Percentiles rank a stretch among this genome's conserved stretches.
These are phyloP conservation scores for Pichia ethanolica DNA, from an alignment of 805 yeast genomes.

Conservation along the genomic window DNA sequence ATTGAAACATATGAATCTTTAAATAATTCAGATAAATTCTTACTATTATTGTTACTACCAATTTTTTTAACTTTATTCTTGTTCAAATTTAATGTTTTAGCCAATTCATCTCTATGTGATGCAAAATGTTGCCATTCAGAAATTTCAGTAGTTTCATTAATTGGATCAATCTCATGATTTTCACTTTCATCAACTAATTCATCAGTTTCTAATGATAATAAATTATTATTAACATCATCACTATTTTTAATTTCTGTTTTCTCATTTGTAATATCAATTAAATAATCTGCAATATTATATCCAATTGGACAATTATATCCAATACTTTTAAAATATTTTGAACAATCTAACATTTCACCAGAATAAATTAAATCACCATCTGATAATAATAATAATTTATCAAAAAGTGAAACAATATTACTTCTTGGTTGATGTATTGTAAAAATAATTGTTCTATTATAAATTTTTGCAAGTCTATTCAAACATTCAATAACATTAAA, in stretches of 20 bases:
- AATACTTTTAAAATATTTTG: conserved; percentile 62
- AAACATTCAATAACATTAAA: conserved; percentile 82
- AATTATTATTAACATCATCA: not conserved
- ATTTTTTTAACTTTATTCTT: conserved; percentile 4
- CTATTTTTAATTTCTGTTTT: conserved; percentile 13
- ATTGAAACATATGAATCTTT: conserved; percentile 31
- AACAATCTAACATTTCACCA: conserved; percentile 71
- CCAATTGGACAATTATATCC: conserved; percentile 85
- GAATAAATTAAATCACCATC: conserved; percentile 84
- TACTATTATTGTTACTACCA: not conserved
- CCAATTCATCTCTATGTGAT: conserved; percentile 66
- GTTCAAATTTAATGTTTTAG: conserved; percentile 17
- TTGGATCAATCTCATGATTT: conserved; percentile 13
- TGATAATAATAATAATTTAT: conserved; percentile 69
- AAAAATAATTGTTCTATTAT: conserved; percentile 80
- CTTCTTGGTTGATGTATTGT: conserved; percentile 97
- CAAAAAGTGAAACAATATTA: conserved; percentile 87
- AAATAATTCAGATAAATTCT: conserved; percentile 18
- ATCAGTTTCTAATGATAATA: no score
- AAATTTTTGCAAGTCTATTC: conserved; percentile 69
- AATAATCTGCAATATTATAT: conserved; percentile 87
- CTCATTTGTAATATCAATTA: conserved; percentile 84
- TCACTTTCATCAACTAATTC: conserved; percentile 12
- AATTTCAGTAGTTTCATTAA: conserved; percentile 31
- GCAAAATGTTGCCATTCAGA: conserved; percentile 86